These are phyloP conservation scores for Exsudoporus frostii DNA, from an alignment of 768 basidiomycete genomes.

Conservation along the genomic window DNA sequence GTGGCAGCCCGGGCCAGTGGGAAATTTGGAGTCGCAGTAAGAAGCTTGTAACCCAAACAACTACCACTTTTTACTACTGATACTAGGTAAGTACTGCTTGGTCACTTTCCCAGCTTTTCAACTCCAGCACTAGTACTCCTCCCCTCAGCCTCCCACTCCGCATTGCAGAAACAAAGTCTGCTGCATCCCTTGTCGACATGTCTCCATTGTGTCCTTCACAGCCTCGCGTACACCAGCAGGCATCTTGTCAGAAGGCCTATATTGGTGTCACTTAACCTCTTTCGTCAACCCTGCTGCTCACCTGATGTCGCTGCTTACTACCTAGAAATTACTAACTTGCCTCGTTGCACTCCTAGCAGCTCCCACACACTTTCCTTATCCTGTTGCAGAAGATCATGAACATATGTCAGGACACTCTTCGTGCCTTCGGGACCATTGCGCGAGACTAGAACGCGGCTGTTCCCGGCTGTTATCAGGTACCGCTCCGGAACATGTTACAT, in stretches of 20 bases:
- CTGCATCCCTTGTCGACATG: conserved; percentile 50
- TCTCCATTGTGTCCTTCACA: conserved; percentile 47
- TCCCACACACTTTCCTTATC: conserved; percentile 68
- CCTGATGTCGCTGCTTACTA: conserved; percentile 48
- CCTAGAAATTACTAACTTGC: conserved; percentile 89
- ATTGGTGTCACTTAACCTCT: background rate
- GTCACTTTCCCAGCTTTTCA: no score
- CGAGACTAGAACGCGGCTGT: no score
- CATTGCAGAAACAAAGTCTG: conserved; percentile 60
- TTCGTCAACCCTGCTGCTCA: background rate
- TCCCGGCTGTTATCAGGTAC: no score
- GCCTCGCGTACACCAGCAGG: conserved; percentile 79
- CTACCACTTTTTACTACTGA: no score
- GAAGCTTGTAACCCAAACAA: no score
- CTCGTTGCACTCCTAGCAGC: conserved; percentile 52
- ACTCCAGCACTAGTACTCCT: no score
- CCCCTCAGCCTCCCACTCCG: conserved; percentile 64
- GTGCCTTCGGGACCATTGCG: conserved; percentile 71
- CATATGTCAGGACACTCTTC: conserved; percentile 78
- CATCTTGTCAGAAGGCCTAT: conserved; percentile 94
- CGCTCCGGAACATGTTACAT: no score
- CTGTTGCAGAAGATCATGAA: conserved; percentile 75
- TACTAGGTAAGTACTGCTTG: no score
- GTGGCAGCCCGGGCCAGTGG: no score
- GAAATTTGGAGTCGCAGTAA: no score